Base-by-base conservation (phyloP, 495 filamentous ascomycete genomes). In the Lasiosphaeria ovina region DNA sequence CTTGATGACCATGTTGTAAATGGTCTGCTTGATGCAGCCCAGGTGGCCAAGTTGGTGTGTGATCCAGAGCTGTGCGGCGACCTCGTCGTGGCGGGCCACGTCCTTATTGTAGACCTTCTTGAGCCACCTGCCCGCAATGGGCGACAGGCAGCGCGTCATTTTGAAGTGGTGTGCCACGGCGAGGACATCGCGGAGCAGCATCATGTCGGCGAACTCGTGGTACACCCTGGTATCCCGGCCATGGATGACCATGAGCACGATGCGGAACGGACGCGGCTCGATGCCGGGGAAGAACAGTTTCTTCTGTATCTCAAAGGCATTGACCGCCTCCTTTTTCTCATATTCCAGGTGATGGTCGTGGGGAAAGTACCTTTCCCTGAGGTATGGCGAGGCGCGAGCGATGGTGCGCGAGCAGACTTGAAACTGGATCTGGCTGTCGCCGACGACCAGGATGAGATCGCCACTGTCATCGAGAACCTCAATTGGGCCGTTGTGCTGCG, bases 371-470 rank as follows among this genome's bases (percentile, higher is more conserved):
- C 16, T 24, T 2, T 49, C 58, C 24, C 24, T 24, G 12, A 61
- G 47, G 11, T 9, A 9, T 5, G 38, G 31, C 3, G 58, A 54
- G 1, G 51, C 40, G n/a, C 58, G 58, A 14, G 17, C 9, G 3
- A 61, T 0, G 8, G 58, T 61, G 24, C 58, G 38, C 12, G 58
- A 61, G 58, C 58, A 61, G 10, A 61, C 58, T 4, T 47, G 58
- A 24, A 61, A 61, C n/a, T 50, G n/a, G 3, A 24, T 35, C 34
- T 33, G 17, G 17, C 51, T 34, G 3, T 3, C 3, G 35, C 56
- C 56, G 47, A 58, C 47, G 8, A 42, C 33, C n/a, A 58, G 47
- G 47, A 58, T 33, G 33, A 58, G 35, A 35, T 58, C 56, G 33
- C 56, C 56, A 24, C 34, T 33, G 11, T 24, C 8, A 35, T 58